A percentile compares a stretch with the other conserved stretches of the same genome.
phyloP scores from a whole-genome alignment of 2,329 filamentous ascomycete species.

The Fusarium vanettenii region DNA sequence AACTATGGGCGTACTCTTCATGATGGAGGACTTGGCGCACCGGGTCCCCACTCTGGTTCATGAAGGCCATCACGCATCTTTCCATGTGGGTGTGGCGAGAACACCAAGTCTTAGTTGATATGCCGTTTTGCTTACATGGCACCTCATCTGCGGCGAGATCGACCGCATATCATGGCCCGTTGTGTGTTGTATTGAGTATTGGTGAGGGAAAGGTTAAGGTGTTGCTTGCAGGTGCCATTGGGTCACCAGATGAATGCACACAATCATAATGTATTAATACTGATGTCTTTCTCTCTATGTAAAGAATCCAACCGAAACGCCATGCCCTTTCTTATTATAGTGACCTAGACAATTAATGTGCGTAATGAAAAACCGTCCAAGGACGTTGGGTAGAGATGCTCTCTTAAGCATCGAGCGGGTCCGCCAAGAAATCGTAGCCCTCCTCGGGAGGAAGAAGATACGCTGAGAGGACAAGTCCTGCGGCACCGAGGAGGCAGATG shows the following conservation, averaged over 20 bases:
- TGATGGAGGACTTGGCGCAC: background rate
- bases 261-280: background rate
- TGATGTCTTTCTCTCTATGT: background rate
- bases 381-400: background rate
- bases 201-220: background rate
- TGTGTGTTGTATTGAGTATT: background rate
- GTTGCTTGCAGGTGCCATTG: background rate
- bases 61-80: background rate
- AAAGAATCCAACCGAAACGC: conserved; percentile 12
- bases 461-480: conserved; percentile 73
- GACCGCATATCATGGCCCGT: background rate
- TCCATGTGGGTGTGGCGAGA: background rate
- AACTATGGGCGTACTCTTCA: background rate
- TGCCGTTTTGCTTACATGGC: background rate
- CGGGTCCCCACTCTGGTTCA: background rate
- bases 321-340: background rate
- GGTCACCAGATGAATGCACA: background rate
- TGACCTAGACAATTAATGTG: background rate
- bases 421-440: conserved; percentile 79
- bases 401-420: conserved; percentile 63
- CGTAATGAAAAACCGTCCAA: background rate
- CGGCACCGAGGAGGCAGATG: conserved; percentile 64
- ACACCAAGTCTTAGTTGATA: background rate
- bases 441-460: conserved; percentile 81
- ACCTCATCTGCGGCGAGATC: background rate